Conservation (phyloP, 2,329 filamentous ascomycete species). For the Taxawa tesnikishii region DNA sequence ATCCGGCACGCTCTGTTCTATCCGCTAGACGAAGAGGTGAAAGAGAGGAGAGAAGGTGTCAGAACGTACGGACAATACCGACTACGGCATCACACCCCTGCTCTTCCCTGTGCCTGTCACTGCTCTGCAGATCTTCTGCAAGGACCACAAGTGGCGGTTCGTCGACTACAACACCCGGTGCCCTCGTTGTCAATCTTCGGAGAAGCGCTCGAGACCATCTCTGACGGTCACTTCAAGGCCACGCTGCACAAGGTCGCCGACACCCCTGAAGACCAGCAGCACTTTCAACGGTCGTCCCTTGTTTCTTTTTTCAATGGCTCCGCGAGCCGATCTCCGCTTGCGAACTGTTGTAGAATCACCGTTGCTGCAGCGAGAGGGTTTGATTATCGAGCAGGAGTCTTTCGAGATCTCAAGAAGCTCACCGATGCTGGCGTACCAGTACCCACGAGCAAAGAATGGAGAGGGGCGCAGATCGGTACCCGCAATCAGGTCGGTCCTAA, state of each 20-base stretch:
- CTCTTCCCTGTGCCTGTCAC: conserved; percentile 27
- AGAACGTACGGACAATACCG: conserved; percentile 24
- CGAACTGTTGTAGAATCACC: conserved; percentile 23
- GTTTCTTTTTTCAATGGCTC: conserved; percentile 29
- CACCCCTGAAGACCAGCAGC: conserved; percentile 1
- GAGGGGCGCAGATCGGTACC: neutral
- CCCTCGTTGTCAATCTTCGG: conserved; percentile 26
- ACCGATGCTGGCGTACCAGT: conserved; percentile 3
- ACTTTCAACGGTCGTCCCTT: conserved; percentile 16
- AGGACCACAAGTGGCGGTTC: conserved; percentile 26
- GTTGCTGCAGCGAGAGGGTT: conserved; percentile 2
- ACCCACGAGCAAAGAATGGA: conserved; percentile 1
- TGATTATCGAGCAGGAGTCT: conserved; percentile 1
- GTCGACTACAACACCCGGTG: conserved; percentile 23
- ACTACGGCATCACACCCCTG: conserved; percentile 28
- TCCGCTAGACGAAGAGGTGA: conserved; percentile 9
- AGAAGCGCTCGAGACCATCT: conserved; percentile 24
- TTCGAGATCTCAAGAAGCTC: neutral
- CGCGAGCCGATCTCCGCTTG: conserved; percentile 30
- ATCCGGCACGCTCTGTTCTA: conserved; percentile 24
- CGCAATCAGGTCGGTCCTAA: neutral
- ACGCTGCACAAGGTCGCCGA: conserved; percentile 32
- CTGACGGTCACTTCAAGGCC: conserved; percentile 31
- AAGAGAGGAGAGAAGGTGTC: conserved; percentile 13
- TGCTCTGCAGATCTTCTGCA: conserved; percentile 22